phyloP scores from a whole-genome alignment of 2,329 filamentous ascomycete genomes.

The Epichloe uncinata region DNA sequence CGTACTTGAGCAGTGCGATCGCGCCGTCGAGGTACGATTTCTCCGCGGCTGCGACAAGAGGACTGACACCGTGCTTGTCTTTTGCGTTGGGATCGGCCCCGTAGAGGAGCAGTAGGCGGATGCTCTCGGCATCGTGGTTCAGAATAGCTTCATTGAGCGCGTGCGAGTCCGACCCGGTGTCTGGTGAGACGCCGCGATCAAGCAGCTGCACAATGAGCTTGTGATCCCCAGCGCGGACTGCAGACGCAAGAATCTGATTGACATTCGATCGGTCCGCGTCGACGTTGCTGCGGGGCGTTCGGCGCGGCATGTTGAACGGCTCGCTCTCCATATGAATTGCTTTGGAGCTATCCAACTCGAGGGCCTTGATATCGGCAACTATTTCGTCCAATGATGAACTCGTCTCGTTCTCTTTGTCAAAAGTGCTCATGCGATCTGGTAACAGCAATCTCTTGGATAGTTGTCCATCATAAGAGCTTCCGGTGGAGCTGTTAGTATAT shows the following conservation, averaged over 20 bases:
- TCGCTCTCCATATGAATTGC: conserved; percentile 38
- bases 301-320: conserved; percentile 36
- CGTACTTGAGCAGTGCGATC: conserved; percentile 49
- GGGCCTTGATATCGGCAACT: conserved; percentile 20
- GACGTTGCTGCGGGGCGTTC: conserved; percentile 31
- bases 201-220: conserved; percentile 43
- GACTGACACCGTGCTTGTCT: conserved; percentile 35
- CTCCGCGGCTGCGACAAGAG: conserved; percentile 37
- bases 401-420: conserved; percentile 12
- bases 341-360: conserved; percentile 27
- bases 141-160: conserved; percentile 40
- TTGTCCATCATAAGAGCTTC: conserved; percentile 17
- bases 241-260: conserved; percentile 35
- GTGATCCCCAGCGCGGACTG: conserved; percentile 43
- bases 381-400: conserved; percentile 12
- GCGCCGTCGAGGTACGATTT: conserved; percentile 42
- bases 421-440: conserved; percentile 17
- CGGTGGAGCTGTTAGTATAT: conserved; percentile 17
- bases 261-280: conserved; percentile 30
- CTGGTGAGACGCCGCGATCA: conserved; percentile 41
- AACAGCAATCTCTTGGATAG: conserved; percentile 7
- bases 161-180: conserved; percentile 31
- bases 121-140: conserved; percentile 36
- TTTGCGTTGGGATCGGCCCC: conserved; percentile 41
- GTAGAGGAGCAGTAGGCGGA: conserved; percentile 43